Conservation (phyloP, 495 filamentous ascomycete species). For the Penicillium ochrochloron region DNA sequence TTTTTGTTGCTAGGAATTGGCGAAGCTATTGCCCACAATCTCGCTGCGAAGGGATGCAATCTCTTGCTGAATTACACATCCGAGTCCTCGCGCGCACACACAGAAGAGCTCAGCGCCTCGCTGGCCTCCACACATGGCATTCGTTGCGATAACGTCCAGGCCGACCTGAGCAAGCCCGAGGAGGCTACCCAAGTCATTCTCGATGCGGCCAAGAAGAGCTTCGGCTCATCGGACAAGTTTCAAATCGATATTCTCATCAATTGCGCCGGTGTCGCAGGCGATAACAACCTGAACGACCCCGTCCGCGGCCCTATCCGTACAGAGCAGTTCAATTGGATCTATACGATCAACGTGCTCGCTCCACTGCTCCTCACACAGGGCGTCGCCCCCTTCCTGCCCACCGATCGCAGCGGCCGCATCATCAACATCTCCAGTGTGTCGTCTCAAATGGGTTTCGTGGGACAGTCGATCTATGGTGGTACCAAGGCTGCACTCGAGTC, state of each 20-base stretch:
- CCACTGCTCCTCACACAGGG: slow-evolving; percentile 82
- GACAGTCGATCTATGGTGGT: slow-evolving; percentile 81
- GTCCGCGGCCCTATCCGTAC: slow-evolving; percentile 48
- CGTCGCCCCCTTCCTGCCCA: slow-evolving; percentile 69
- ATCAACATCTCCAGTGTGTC: slow-evolving; percentile 78
- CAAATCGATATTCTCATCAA: slow-evolving; percentile 88
- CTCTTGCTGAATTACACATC: slow-evolving; percentile 76
- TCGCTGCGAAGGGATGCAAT: slow-evolving; percentile 72
- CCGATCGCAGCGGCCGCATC: slow-evolving; percentile 75
- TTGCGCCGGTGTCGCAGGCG: slow-evolving; percentile 75
- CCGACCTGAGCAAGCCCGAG: slow-evolving; percentile 56
- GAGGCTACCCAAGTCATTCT: slow-evolving; percentile 39
- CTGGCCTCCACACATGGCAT: slow-evolving; percentile 48
- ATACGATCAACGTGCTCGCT: slow-evolving; percentile 83
- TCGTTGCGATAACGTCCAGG: slow-evolving; percentile 57
- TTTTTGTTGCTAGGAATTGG: slow-evolving; percentile 69
- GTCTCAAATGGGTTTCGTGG: slow-evolving; percentile 67
- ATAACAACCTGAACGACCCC: slow-evolving; percentile 62
- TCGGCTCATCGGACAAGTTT: slow-evolving; percentile 56
- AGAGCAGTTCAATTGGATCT: slow-evolving; percentile 70
- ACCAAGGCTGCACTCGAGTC: slow-evolving; percentile 88
- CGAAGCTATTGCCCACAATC: slow-evolving; percentile 78
- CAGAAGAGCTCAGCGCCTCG: slow-evolving; percentile 48
- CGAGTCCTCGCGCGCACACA: slow-evolving; percentile 49
- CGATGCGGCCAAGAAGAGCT: slow-evolving; percentile 52